A percentile compares a stretch with the other conserved stretches of the same genome.
phyloP scores from a whole-genome alignment of 805 yeast species.

The Tetrapisispora iriomotensis region DNA sequence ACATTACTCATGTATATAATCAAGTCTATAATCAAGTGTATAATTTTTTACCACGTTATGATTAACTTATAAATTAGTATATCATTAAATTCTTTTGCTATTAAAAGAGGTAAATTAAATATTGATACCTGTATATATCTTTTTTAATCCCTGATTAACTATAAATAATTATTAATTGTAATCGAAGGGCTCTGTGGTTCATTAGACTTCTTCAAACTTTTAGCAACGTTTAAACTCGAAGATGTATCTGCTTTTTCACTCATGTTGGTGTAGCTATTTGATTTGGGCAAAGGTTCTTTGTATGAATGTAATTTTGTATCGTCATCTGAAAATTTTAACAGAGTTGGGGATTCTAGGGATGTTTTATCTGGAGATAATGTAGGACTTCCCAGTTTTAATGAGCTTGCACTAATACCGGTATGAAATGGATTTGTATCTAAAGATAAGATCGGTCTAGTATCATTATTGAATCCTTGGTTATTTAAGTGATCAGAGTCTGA shows the following conservation, averaged over 20 bases:
- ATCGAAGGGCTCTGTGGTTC: constrained; percentile 4
- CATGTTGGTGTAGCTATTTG: not conserved
- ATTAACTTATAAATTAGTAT: not conserved
- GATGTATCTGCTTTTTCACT: not conserved
- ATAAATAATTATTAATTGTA: constrained; percentile 8
- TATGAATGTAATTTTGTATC: constrained; percentile 21
- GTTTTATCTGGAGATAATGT: constrained; percentile 26
- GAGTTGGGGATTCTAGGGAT: constrained; percentile 22
- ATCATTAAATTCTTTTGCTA: not conserved
- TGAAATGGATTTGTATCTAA: constrained; percentile 19
- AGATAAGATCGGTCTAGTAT: constrained; percentile 16
- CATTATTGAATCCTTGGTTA: not conserved
- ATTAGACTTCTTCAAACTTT: too few relatives aligned
- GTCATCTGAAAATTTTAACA: constrained; percentile 16
- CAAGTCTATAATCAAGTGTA: not conserved
- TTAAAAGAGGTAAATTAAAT: not conserved
- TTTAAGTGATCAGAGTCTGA: not conserved
- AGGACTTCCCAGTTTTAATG: constrained; percentile 18
- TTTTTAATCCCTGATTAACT: not conserved
- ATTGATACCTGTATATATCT: not conserved
- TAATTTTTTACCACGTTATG: not conserved
- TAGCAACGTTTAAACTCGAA: not conserved
- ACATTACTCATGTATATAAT: too few relatives aligned
- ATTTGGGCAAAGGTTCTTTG: constrained; percentile 25
- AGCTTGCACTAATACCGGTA: constrained; percentile 14